Base-by-base conservation (phyloP, 2,329 filamentous ascomycete species). In the Curvularia sp. region DNA sequence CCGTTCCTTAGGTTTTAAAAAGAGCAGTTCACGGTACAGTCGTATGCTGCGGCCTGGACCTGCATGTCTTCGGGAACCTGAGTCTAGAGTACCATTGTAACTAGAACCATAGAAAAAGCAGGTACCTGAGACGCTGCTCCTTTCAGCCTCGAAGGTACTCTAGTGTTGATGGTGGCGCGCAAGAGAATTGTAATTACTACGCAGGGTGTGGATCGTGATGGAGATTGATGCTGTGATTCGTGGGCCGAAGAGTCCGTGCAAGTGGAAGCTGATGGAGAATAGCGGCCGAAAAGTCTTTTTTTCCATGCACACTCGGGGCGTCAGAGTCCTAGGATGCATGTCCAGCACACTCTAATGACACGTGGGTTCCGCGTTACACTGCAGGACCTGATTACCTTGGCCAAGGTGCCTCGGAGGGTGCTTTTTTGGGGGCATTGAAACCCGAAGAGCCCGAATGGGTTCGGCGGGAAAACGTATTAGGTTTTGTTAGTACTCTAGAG, bases 281-380 rank as follows among this genome's bases (percentile, higher is more conserved):
- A 50, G 46, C 45, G 38, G 13, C 52, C 23, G 51, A 50, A 46
- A 28, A 55, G 32, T 50, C 48, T 55, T 48, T 46, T 39, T 36
- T 49, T 21, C 21, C 46, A 55, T 39, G 36, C 21, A 4, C 28
- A 21, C 36, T 49, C 28, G 49, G 55, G 27, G 27, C 28, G 36
- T 45, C 19, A 25, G n/a, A 23, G 5, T 28, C 36, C 38, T 25
- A 41, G 23, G 12, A 41, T n/a, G 13, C 15, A 27, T 7, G 38
- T 18, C 19, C 38, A 32, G 34, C n/a, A 13, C 12, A 42, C 21
- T 43, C 27, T 30, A 32, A 19, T 34, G 50, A 49, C 41, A 45
- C 45, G 45, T 48, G 46, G 53, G 30, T 32, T 45, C 32, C 45
- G 15, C 23, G 30, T 23, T 41, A 30, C 45, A 23, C 42, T 45